Conservation (phyloP, 2,329 filamentous ascomycete genomes). For the Hymenoscyphus repandus region DNA sequence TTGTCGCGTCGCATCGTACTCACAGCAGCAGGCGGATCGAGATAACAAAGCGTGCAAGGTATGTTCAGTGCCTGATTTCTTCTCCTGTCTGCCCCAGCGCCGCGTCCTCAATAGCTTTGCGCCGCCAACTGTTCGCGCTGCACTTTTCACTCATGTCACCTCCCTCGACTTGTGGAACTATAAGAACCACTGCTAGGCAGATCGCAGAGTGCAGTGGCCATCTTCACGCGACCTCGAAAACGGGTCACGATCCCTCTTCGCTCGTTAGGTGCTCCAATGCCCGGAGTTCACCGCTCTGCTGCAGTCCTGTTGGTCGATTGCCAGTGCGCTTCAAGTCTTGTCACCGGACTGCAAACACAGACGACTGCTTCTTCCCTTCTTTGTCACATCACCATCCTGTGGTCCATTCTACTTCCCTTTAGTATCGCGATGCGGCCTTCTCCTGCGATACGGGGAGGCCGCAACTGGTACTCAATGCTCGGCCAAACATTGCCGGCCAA, state of each 20-base stretch:
- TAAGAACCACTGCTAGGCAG: background rate
- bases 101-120: slow-evolving; percentile 3
- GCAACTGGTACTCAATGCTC: slow-evolving; percentile 1
- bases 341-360: slow-evolving; percentile 29
- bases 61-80: slow-evolving; percentile 15
- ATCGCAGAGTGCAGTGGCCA: slow-evolving; percentile 8
- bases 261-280: slow-evolving; percentile 25
- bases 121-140: background rate
- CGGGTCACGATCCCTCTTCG: slow-evolving; percentile 22
- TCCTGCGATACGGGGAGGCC: background rate
- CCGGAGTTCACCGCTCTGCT: slow-evolving; percentile 22
- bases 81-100: slow-evolving; percentile 2
- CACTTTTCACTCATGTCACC: slow-evolving; percentile 11
- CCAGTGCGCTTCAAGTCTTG: slow-evolving; percentile 18
- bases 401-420: background rate
- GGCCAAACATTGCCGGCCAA: slow-evolving; percentile 29
- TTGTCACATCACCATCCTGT: slow-evolving; percentile 20
- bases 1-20: slow-evolving; percentile 4
- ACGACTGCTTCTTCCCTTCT: slow-evolving; percentile 22
- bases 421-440: slow-evolving; percentile 15
- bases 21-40: background rate
- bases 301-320: slow-evolving; percentile 14
- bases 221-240: slow-evolving; percentile 22
- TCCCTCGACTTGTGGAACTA: slow-evolving; percentile 21
- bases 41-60: slow-evolving; percentile 19